These are phyloP conservation scores for Speleostelium caveatum DNA, from an alignment of 78 protist species.

Conservation along the genomic window DNA sequence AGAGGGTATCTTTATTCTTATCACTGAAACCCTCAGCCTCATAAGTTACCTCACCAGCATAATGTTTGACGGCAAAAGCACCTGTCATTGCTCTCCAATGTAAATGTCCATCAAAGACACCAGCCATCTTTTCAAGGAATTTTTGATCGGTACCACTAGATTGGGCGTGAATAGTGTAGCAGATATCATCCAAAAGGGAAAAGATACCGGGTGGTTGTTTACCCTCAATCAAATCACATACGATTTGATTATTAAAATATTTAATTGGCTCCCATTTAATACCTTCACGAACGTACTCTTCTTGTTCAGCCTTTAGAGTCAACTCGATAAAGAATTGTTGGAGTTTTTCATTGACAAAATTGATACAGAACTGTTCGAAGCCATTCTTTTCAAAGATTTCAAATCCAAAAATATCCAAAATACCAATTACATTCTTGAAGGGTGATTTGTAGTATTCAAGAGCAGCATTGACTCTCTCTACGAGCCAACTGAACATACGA, in stretches of 20 bases:
- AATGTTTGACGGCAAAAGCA: conserved; percentile 88
- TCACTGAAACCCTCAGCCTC: conserved; percentile 86
- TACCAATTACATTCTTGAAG: conserved; percentile 78
- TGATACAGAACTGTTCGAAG: conserved; percentile 96
- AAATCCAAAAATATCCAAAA: conserved; percentile 95
- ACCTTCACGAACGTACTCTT: conserved; percentile 92
- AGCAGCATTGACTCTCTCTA: conserved; percentile 82
- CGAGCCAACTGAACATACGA: conserved; percentile 90
- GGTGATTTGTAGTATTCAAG: conserved; percentile 71
- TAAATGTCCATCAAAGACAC: conserved; percentile 46
- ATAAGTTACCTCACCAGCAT: conserved; percentile 95
- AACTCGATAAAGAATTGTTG: conserved; percentile 90
- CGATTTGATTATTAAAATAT: conserved; percentile 93
- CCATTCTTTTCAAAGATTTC: conserved; percentile 92
- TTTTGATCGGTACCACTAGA: conserved; percentile 88
- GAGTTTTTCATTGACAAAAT: conserved; percentile 90
- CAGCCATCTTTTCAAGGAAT: conserved; percentile 87
- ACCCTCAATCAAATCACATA: conserved; percentile 94
- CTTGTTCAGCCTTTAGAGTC: conserved; percentile 93
- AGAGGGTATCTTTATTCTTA: conserved; percentile 94
- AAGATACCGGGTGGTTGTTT: conserved; percentile 91
- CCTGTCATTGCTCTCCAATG: conserved; percentile 87
- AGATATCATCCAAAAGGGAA: conserved; percentile 91
- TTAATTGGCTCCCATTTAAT: conserved; percentile 93
- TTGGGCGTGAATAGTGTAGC: conserved; percentile 91